Conservation (phyloP, 495 filamentous ascomycete species). For the Aspergillus mulundensis region DNA sequence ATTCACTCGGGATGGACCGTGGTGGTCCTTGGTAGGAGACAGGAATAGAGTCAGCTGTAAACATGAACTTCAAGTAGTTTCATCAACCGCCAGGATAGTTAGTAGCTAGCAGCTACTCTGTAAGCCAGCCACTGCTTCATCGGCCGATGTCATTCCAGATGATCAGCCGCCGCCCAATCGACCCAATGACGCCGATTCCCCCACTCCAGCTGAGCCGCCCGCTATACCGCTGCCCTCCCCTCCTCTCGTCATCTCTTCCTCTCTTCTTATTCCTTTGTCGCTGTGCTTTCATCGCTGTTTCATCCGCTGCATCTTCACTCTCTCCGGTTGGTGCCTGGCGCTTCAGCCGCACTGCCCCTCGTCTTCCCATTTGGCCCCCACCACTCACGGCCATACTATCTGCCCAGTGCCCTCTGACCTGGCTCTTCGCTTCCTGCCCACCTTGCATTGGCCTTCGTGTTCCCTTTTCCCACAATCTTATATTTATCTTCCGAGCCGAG, state of each 20-base stretch:
- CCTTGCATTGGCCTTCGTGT: constrained; percentile 6
- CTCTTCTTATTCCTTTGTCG: constrained; percentile 13
- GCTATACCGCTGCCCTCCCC: constrained; percentile 7
- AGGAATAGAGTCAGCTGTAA: background rate
- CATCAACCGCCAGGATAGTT: background rate
- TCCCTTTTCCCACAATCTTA: background rate
- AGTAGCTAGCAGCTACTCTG: background rate
- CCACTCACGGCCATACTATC: background rate
- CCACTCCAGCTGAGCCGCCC: constrained; percentile 17
- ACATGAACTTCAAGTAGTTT: background rate
- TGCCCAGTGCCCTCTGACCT: background rate
- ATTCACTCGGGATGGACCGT: background rate
- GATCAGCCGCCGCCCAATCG: constrained; percentile 17
- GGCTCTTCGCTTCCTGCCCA: background rate
- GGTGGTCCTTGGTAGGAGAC: background rate
- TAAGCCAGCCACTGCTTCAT: background rate
- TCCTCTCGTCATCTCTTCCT: constrained; percentile 11
- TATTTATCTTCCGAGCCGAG: background rate
- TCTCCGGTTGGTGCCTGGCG: constrained; percentile 8
- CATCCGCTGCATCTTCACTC: constrained; percentile 1
- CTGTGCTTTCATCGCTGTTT: background rate
- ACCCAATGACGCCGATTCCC: constrained; percentile 13
- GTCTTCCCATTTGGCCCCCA: background rate
- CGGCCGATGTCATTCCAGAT: constrained; percentile 7
- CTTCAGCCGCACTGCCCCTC: constrained; percentile 2